phyloP scores from a whole-genome alignment of 139 green algal genomes.

The Pseudopediastrum boryanum region DNA sequence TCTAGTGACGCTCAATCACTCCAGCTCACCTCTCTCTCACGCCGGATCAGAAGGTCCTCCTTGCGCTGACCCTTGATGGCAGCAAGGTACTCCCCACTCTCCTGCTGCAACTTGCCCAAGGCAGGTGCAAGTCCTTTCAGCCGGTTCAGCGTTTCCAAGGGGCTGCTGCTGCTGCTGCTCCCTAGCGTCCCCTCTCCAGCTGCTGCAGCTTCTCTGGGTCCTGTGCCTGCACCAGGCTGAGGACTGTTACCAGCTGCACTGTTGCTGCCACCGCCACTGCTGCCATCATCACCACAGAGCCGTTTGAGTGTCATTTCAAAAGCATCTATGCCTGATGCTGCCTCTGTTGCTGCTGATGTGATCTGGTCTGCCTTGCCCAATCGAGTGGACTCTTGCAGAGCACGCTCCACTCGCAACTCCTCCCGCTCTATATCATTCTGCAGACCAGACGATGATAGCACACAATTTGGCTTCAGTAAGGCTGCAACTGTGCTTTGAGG shows the following conservation, averaged over 20 bases:
- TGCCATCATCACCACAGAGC: constrained; percentile 44
- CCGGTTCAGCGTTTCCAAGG: constrained; percentile 38
- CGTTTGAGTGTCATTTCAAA: constrained; percentile 82
- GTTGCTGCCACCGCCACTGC: constrained; percentile 9
- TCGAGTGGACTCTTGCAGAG: constrained; percentile 52
- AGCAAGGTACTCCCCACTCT: constrained; percentile 53
- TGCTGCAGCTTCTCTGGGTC: background rate
- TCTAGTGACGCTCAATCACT: too few relatives aligned
- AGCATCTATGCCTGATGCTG: constrained; percentile 63
- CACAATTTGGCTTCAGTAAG: too few relatives aligned
- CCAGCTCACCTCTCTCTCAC: constrained; percentile 72
- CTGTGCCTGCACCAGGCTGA: background rate
- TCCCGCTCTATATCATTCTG: constrained; percentile 62
- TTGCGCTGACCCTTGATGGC: constrained; percentile 53
- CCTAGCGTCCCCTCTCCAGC: background rate
- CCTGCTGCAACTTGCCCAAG: constrained; percentile 49
- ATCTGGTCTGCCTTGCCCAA: constrained; percentile 38
- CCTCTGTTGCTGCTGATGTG: constrained; percentile 51
- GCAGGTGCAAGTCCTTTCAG: constrained; percentile 49
- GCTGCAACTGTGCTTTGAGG: too few relatives aligned
- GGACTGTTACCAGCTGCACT: background rate
- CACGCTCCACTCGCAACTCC: constrained; percentile 70
- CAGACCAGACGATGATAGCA: too few relatives aligned
- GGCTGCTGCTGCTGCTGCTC: background rate
- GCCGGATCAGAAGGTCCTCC: constrained; percentile 61